Base-by-base conservation (phyloP, 352 stramenopile species). In the Pythium scleroteichum region DNA sequence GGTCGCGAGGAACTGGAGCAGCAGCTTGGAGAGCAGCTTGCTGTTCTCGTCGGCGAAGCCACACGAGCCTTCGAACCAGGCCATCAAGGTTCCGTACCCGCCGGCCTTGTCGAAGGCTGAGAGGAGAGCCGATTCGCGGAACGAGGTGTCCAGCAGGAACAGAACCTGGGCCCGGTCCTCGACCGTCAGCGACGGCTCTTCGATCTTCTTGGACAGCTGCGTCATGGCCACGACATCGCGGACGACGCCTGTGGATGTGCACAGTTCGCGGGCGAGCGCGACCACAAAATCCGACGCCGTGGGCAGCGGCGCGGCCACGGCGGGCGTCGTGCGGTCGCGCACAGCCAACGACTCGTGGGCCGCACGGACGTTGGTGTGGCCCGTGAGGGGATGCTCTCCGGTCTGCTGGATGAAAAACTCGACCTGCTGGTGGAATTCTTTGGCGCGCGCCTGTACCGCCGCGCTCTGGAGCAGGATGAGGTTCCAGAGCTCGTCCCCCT, bases 381-480 rank as follows among this genome's bases (percentile, higher is more conserved):
- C 59, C 1, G 78, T 68, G 40, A 89, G 60, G 47, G 83, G 83
- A 14, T 88, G 64, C 16, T 66, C 48, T n/a, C 67, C 66, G 6
- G 76, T 79, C 27, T 85, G 73, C 57, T 87, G 73, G 22, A 91
- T 67, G 41, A 76, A 91, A 2, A 74, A 69, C 62, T 91, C 81
- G 0, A 78, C 65, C 27, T 93, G 83, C 58, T 89, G 81, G 62
- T 91, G 79, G 55, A 78, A 78, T 63, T 89, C 78, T 17, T 40
- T 61, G 35, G 78, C 54, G 19, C 83, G 81, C 40, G 60, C 33
- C 48, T 74, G 68, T 10, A 79, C 51, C 16, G 71, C 77, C 55
- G 83, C 71, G 27, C 64, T 62, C 66, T 93, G 81, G 41, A 91
- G 69, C 26, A 93, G 56, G 39, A 91, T 47, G 59, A 86, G 46